phyloP scores from a whole-genome alignment of 139 green algal species.

The Chlorella sp. region DNA sequence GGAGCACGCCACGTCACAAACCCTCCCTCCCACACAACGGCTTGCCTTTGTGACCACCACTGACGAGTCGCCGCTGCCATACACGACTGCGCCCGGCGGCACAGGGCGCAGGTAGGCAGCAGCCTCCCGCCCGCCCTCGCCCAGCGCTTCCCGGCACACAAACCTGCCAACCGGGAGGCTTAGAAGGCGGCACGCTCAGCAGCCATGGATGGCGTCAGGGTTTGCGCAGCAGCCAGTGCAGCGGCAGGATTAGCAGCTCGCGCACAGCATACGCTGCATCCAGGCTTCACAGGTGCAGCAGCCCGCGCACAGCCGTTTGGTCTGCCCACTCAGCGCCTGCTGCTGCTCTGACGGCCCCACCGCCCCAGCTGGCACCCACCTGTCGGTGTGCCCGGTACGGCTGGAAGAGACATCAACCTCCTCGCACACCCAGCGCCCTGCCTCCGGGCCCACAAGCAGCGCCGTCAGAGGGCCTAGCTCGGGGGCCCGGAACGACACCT shows the following conservation, averaged over 20 bases:
- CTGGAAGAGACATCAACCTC: slow-evolving; percentile 74
- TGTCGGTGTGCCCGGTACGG: slow-evolving; percentile 62
- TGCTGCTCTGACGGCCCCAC: too few species aligned
- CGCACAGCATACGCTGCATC: too few species aligned
- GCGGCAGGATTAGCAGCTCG: too few species aligned
- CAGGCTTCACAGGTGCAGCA: too few species aligned
- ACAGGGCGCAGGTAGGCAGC: slow-evolving; percentile 72
- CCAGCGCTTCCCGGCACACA: slow-evolving; percentile 69
- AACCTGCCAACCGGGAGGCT: slow-evolving; percentile 64
- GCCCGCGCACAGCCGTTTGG: too few species aligned
- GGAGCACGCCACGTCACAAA: too few species aligned
- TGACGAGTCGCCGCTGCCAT: slow-evolving; percentile 68
- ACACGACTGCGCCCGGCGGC: slow-evolving; percentile 68
- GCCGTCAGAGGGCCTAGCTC: slow-evolving; percentile 76
- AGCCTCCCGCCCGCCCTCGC: slow-evolving; percentile 42
- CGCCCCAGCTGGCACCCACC: not conserved
- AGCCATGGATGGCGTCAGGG: too few species aligned
- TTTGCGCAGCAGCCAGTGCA: too few species aligned
- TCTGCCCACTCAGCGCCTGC: too few species aligned
- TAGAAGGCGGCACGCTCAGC: too few species aligned
- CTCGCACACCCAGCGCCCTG: slow-evolving; percentile 71
- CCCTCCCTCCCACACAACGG: too few species aligned
- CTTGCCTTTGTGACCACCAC: slow-evolving; percentile 62
- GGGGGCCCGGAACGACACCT: slow-evolving; percentile 64
- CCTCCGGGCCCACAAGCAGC: slow-evolving; percentile 75